A percentile compares a stretch with the other conserved stretches of the same genome.
phyloP scores from a whole-genome alignment of 2,329 filamentous ascomycete genomes.

The Aspergillus ochraceoroseus region DNA sequence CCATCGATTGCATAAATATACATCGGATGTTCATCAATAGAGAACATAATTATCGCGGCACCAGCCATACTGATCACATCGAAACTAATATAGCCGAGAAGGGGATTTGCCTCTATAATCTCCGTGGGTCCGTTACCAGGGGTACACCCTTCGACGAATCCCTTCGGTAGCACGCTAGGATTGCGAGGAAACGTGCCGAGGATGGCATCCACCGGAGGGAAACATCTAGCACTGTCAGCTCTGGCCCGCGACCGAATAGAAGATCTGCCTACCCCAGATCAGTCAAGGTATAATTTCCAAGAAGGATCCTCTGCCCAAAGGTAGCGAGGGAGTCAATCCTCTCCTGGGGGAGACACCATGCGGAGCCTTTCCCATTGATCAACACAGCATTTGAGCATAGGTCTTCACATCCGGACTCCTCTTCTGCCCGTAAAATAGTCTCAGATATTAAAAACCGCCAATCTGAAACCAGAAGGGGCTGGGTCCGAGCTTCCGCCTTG shows the following conservation, averaged over 20 bases:
- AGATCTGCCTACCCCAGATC: slow-evolving; percentile 25
- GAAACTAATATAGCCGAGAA: slow-evolving; percentile 34
- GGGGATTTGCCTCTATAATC: slow-evolving; percentile 32
- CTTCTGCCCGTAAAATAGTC: slow-evolving; percentile 35
- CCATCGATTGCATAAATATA: slow-evolving; percentile 46
- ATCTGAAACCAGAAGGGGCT: slow-evolving; percentile 53
- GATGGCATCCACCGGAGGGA: slow-evolving; percentile 21
- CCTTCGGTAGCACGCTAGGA: slow-evolving; percentile 17
- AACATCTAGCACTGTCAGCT: slow-evolving; percentile 20
- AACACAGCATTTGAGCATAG: slow-evolving; percentile 58
- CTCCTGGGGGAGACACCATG: slow-evolving; percentile 23
- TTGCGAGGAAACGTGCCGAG: slow-evolving; percentile 21
- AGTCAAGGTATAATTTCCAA: slow-evolving; percentile 26
- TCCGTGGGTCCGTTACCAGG: slow-evolving; percentile 26
- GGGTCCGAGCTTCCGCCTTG: slow-evolving; percentile 46
- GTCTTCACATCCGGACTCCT: slow-evolving; percentile 37
- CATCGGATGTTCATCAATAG: slow-evolving; percentile 46
- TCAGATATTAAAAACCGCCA: slow-evolving; percentile 53
- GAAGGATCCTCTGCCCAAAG: slow-evolving; percentile 2
- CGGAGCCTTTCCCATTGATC: slow-evolving; percentile 54
- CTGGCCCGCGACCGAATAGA: too few species aligned
- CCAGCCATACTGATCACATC: slow-evolving; percentile 39
- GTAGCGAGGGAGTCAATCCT: slow-evolving; percentile 35
- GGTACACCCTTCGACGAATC: slow-evolving; percentile 24
- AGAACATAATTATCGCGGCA: slow-evolving; percentile 33